Percentiles rank a stretch among this genome's conserved stretches.
Conservation (phyloP, 768 basidiomycete species). For the Dioszegia hungarica region DNA sequence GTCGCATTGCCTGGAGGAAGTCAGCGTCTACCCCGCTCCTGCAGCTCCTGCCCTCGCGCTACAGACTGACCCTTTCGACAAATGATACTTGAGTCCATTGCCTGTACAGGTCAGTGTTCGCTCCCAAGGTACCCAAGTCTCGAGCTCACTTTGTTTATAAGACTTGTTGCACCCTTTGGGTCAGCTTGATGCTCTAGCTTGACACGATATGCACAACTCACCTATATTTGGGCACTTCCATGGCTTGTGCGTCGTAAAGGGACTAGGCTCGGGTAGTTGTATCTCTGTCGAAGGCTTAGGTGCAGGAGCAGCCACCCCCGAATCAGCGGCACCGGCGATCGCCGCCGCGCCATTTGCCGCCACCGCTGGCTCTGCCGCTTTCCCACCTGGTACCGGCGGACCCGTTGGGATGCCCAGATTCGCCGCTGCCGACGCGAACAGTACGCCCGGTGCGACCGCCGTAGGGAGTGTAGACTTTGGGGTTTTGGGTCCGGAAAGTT, state of each 20-base stretch:
- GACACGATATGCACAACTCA: constrained; percentile 58
- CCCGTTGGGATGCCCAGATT: constrained; percentile 34
- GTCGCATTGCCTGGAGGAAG: constrained; percentile 63
- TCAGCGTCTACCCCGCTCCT: not conserved
- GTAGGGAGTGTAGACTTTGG: constrained; percentile 10
- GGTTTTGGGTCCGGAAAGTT: not conserved
- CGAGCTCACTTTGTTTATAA: constrained; percentile 96
- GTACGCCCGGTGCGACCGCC: constrained; percentile 40
- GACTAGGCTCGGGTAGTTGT: constrained; percentile 37
- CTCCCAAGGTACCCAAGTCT: no score
- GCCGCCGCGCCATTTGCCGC: no score
- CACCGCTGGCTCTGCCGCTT: not conserved
- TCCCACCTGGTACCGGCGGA: constrained; percentile 19
- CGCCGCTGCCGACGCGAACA: constrained; percentile 33
- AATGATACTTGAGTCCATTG: constrained; percentile 70
- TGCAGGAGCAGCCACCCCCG: not conserved
- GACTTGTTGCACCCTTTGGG: constrained; percentile 95
- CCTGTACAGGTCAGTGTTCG: no score
- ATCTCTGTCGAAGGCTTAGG: not conserved
- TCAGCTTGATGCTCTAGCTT: no score
- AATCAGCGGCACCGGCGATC: no score
- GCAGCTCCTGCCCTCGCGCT: no score
- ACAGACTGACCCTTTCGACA: constrained; percentile 39
- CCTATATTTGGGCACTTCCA: constrained; percentile 81
- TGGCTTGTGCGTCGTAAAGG: constrained; percentile 46